Base-by-base conservation (phyloP, 2,329 filamentous ascomycete genomes). In the Fusarium tanahbumbuense region DNA sequence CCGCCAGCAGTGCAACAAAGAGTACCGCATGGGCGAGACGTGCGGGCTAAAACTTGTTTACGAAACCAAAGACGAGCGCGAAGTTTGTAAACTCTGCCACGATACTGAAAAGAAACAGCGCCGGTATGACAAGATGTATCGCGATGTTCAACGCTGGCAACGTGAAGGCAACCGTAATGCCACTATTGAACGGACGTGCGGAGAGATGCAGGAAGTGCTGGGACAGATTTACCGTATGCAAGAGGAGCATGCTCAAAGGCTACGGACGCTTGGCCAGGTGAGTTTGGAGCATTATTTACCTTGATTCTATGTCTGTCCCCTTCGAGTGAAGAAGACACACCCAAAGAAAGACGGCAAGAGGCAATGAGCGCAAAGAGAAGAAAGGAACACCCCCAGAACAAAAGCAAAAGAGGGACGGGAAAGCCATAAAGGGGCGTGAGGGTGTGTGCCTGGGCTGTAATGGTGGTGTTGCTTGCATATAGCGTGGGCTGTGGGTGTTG, bases 21-120 rank as follows among this genome's bases (percentile, higher is more conserved):
- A 98, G 81, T 97, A 97, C 83, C 92, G 95, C 72, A 97, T 93
- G 73, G 95, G 95, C 76, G 95, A 98, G 85, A 98, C 95, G 40
- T 98, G 95, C 82, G 95, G 95, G 67, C 91, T 97, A 83, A 97
- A 93, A 83, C 88, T 97, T 70, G 91, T 97, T 77, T 94, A 92
- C 84, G 84, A 89, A 74, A 94, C 93, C 27, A 85, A 88, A 70
- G 84, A 84, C 63, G 85, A 91, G 56, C 74, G 80, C 45, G 87
- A 88, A 58, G 88, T 89, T 75, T 98, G 95, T 85, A 93, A 92
- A 78, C 86, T 94, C 68, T 98, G 95, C 83, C 91, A 93, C 76
- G 94, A 96, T 82, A 93, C 94, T 73, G 91, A 94, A 77, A 94
- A 92, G 81, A 97, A 97, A 83, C 83, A 87, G 77, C 89, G 93